Conservation (phyloP, 179 eudicot genomes). For the Pouteria campechiana region DNA sequence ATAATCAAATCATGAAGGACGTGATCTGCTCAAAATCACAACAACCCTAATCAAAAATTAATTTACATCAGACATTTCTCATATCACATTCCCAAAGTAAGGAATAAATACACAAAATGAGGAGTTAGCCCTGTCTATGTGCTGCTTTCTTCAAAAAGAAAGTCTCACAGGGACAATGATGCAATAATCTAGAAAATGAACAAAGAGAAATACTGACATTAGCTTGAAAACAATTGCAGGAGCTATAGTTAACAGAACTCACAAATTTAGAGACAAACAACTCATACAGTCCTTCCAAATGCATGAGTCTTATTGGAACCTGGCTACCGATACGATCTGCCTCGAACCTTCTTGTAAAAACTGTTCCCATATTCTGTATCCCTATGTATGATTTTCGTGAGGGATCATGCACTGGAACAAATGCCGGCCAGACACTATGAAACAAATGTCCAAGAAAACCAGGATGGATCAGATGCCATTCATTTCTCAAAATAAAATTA, state of each 20-base stretch:
- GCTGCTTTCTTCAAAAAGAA: too few relatives aligned
- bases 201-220: too few relatives aligned
- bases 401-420: conserved; percentile 95
- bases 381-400: conserved; percentile 89
- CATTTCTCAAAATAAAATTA: conserved; percentile 1
- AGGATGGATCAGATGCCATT: neutral
- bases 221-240: too few relatives aligned
- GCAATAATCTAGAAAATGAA: too few relatives aligned
- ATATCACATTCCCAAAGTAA: too few relatives aligned
- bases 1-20: too few relatives aligned
- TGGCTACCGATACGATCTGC: conserved; percentile 86
- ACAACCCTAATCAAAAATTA: too few relatives aligned
- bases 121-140: too few relatives aligned
- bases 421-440: conserved; percentile 88
- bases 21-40: too few relatives aligned
- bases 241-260: conserved; percentile 21
- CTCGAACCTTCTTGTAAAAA: conserved; percentile 88
- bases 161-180: too few relatives aligned
- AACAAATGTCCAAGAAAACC: neutral
- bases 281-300: conserved; percentile 92
- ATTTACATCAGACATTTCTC: too few relatives aligned
- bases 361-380: conserved; percentile 91
- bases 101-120: too few relatives aligned
- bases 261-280: conserved; percentile 92
- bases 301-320: conserved; percentile 96